A percentile compares a stretch with the other conserved stretches of the same genome.
These are phyloP conservation scores for Trifolium repens DNA, from an alignment of 306 rosid genomes.

Conservation along the genomic window DNA sequence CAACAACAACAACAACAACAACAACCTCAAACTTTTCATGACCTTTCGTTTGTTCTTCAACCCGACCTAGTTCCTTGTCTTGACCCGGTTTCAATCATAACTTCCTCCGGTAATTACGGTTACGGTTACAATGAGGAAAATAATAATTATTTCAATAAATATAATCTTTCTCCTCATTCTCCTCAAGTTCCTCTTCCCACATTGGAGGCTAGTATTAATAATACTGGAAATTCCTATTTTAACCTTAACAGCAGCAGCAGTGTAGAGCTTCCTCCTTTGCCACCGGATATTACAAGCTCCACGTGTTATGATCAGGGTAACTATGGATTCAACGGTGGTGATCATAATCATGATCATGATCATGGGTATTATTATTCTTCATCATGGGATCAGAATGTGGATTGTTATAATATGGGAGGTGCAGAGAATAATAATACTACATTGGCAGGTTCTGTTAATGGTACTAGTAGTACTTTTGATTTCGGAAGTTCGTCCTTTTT, in stretches of 20 bases:
- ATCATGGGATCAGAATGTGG: constrained; percentile 23
- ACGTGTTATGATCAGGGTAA: constrained; percentile 30
- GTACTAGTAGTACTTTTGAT: constrained; percentile 11
- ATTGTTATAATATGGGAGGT: constrained; percentile 4
- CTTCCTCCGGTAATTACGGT: background rate
- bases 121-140: background rate
- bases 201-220: constrained; percentile 12
- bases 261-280: constrained; percentile 61
- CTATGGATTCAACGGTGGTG: background rate
- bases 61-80: background rate
- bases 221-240: constrained; percentile 27
- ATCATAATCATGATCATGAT: background rate
- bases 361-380: constrained; percentile 4
- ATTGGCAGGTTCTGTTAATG: background rate
- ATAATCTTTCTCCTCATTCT: background rate
- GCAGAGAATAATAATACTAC: background rate
- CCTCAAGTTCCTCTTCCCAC: background rate
- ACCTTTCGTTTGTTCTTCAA: constrained; percentile 32
- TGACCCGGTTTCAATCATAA: constrained; percentile 19
- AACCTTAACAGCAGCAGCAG: background rate
- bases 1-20: constrained; percentile 31
- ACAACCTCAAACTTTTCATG: constrained; percentile 25
- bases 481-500: constrained; percentile 16
- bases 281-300: constrained; percentile 59
- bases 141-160: background rate